Percentiles rank a stretch among this genome's conserved stretches.
Evolutionary conservation across 345 rosid species (phyloP).

Genomic region (Citrus sinensis): DNA sequence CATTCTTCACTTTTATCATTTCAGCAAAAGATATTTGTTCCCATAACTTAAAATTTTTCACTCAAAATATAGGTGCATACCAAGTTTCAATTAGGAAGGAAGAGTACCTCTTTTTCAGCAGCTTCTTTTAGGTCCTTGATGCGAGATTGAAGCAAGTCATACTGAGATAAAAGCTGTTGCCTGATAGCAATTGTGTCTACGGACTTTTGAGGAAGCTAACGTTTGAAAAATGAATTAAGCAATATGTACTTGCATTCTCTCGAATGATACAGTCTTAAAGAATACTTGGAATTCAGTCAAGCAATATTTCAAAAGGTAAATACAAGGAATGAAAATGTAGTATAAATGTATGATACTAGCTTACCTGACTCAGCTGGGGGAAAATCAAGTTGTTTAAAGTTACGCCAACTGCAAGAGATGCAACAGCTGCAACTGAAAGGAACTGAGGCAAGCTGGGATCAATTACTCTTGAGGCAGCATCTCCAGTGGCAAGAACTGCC

Average conservation of each 20-base stretch:
- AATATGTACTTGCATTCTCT: constrained; percentile 2
- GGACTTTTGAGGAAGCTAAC: constrained; percentile 80
- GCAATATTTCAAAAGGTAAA: neutral
- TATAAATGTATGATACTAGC: constrained; percentile 3
- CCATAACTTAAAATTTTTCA: neutral
- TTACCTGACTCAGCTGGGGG: constrained; percentile 73
- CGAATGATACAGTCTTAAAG: neutral
- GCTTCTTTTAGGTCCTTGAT: constrained; percentile 76
- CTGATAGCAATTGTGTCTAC: constrained; percentile 63
- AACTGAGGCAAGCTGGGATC: constrained; percentile 88
- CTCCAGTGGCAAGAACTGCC: constrained; percentile 80
- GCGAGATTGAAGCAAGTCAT: constrained; percentile 82
- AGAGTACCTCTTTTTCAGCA: constrained; percentile 75
- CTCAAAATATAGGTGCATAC: no score
- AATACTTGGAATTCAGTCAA: constrained; percentile 6
- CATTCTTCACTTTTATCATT: neutral
- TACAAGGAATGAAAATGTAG: neutral
- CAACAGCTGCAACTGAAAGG: constrained; percentile 68
- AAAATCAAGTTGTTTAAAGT: constrained; percentile 57
- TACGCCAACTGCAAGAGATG: constrained; percentile 73
- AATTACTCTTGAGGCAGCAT: constrained; percentile 81
- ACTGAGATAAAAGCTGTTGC: constrained; percentile 86
- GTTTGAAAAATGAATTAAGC: constrained; percentile 9
- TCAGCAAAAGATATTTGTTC: neutral
- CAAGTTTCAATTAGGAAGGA: neutral